These are phyloP conservation scores for Dichomitus squalens DNA, from an alignment of 1,284 basidiomycete species.

Conservation along the genomic window DNA sequence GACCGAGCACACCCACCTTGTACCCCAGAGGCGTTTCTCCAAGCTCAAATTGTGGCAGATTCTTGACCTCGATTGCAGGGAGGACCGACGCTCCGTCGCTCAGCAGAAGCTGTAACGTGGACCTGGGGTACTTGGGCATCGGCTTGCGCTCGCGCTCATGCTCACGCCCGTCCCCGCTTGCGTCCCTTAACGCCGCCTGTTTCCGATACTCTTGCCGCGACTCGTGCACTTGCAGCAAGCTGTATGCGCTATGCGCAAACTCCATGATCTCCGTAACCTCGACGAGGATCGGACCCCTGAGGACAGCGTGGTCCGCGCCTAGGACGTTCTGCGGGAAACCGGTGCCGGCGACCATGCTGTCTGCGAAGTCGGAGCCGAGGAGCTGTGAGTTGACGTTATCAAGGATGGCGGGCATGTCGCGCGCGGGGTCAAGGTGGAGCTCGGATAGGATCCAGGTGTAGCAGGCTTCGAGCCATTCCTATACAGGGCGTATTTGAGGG, in stretches of 20 bases:
- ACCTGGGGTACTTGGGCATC: conserved; percentile 71
- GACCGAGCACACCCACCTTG: conserved; percentile 66
- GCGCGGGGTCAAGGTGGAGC: conserved; percentile 46
- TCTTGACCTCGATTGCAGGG: conserved; percentile 70
- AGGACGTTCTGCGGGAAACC: conserved; percentile 58
- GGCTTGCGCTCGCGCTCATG: conserved; percentile 49
- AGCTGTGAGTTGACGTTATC: conserved; percentile 62
- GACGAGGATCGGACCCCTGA: conserved; percentile 55
- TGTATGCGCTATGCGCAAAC: conserved; percentile 72
- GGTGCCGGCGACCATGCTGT: conserved; percentile 68
- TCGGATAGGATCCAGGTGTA: conserved; percentile 62
- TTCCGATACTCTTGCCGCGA: conserved; percentile 63
- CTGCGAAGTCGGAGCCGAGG: conserved; percentile 67
- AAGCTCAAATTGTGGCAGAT: conserved; percentile 59
- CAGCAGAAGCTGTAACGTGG: conserved; percentile 68
- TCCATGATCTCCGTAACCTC: conserved; percentile 76
- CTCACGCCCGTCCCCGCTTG: conserved; percentile 64
- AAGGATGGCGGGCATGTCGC: conserved; percentile 50
- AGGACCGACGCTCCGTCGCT: conserved; percentile 65
- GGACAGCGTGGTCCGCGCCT: conserved; percentile 35
- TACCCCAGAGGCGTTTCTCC: conserved; percentile 71
- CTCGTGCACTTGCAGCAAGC: conserved; percentile 61
- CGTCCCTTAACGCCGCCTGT: conserved; percentile 44
- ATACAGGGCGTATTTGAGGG: background rate
- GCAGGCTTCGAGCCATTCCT: conserved; percentile 78